A percentile compares a stretch with the other conserved stretches of the same genome.
These are phyloP conservation scores for Leptomonas seymouri DNA, from an alignment of 208 protist species.

Conservation along the genomic window DNA sequence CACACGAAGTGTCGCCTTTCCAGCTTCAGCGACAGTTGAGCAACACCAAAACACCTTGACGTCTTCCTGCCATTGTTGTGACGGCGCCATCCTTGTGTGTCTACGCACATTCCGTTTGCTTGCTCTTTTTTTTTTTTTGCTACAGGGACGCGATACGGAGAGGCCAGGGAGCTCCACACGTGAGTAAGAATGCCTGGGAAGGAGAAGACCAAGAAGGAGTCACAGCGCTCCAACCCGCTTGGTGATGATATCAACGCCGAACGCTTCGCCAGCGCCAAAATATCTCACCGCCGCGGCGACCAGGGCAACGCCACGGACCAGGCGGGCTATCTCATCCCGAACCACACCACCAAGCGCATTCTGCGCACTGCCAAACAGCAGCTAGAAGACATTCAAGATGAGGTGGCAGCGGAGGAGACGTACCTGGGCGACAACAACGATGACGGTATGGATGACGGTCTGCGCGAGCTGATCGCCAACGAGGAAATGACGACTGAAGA, in stretches of 20 bases:
- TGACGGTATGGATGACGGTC: slow-evolving; percentile 13
- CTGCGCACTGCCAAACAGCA: slow-evolving; percentile 76
- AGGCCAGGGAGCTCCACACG: background rate
- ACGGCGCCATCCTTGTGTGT: too few species aligned
- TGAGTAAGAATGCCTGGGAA: slow-evolving; percentile 35
- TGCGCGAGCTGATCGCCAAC: slow-evolving; percentile 22
- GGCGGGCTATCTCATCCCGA: slow-evolving; percentile 72
- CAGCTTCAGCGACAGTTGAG: too few species aligned
- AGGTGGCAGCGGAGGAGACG: slow-evolving; percentile 37
- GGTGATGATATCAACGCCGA: slow-evolving; percentile 82
- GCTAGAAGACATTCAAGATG: slow-evolving; percentile 59
- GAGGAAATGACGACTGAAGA: slow-evolving; percentile 23
- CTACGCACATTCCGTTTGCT: too few species aligned
- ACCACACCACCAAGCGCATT: slow-evolving; percentile 76
- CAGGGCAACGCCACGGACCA: slow-evolving; percentile 43
- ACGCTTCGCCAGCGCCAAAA: slow-evolving; percentile 76
- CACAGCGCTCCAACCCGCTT: slow-evolving; percentile 70
- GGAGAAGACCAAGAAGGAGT: slow-evolving; percentile 45
- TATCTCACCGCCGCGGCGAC: slow-evolving; percentile 18
- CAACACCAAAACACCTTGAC: too few species aligned
- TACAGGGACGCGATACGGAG: background rate
- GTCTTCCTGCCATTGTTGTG: too few species aligned
- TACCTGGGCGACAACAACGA: slow-evolving; percentile 9
- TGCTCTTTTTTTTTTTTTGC: too few species aligned
- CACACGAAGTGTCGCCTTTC: too few species aligned